Evolutionary conservation across 306 rosid species (phyloP).

Genomic region (Cicer cuneatum): DNA sequence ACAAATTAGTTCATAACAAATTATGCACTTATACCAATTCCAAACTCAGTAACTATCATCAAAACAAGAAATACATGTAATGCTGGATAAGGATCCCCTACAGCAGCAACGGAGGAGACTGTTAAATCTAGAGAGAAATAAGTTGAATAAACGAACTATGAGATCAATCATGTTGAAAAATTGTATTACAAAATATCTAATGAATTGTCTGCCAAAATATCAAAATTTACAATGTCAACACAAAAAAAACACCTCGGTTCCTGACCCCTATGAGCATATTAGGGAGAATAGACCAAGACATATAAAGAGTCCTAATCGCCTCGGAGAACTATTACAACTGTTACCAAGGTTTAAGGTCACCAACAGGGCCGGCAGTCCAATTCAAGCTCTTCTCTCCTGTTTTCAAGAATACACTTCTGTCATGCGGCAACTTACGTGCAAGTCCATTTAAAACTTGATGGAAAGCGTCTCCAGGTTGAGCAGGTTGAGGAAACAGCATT

Average conservation of each 20-base stretch:
- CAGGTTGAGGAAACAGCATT: conserved; percentile 96
- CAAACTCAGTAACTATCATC: conserved; percentile 14
- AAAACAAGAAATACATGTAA: neutral
- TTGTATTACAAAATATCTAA: conserved; percentile 41
- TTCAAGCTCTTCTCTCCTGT: conserved; percentile 72
- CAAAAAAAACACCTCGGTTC: conserved; percentile 46
- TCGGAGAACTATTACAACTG: conserved; percentile 28
- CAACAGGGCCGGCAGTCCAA: conserved; percentile 96
- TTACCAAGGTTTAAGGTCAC: conserved; percentile 90
- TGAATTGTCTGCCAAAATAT: conserved; percentile 32
- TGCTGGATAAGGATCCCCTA: neutral
- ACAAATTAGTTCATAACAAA: conserved; percentile 7
- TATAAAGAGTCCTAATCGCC: conserved; percentile 39
- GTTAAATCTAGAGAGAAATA: neutral
- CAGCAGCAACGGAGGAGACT: too few species aligned
- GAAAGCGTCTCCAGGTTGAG: conserved; percentile 87
- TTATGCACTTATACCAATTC: neutral
- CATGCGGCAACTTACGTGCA: conserved; percentile 90
- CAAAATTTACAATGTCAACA: conserved; percentile 54
- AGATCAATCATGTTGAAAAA: conserved; percentile 34
- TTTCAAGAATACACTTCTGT: conserved; percentile 63
- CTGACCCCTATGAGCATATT: conserved; percentile 51
- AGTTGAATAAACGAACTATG: conserved; percentile 19
- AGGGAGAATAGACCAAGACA: conserved; percentile 44
- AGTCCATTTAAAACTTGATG: conserved; percentile 95